phyloP scores from a whole-genome alignment of 1,284 basidiomycete species.

The Gymnopus androsaceus region DNA sequence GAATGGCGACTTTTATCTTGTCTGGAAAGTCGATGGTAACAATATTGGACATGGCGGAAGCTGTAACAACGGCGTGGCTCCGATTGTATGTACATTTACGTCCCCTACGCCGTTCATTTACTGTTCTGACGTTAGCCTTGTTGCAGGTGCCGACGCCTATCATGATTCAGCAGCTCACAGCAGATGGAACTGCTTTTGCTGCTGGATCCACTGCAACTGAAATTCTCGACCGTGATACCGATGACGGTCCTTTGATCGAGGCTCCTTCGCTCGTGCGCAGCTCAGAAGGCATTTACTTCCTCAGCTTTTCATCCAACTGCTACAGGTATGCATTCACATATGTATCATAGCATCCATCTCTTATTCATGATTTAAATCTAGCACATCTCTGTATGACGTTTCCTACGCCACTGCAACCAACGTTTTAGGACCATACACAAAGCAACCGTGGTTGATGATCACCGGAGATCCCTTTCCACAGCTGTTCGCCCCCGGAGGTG shows the following conservation, averaged over 20 bases:
- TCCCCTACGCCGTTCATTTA: background rate
- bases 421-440: conserved; percentile 21
- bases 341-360: background rate
- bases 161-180: conserved; percentile 22
- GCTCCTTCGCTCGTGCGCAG: conserved; percentile 20
- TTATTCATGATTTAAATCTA: background rate
- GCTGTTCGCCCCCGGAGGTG: conserved; percentile 6
- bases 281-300: conserved; percentile 7
- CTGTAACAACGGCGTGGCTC: conserved; percentile 6
- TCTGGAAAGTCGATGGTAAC: conserved; percentile 25
- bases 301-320: conserved; percentile 22
- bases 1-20: conserved; percentile 18
- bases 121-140: background rate
- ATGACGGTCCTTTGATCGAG: conserved; percentile 20
- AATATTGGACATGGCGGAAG: conserved; percentile 15
- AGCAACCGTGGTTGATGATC: conserved; percentile 15
- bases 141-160: conserved; percentile 19
- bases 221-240: conserved; percentile 9
- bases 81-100: background rate
- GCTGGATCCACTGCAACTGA: background rate
- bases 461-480: conserved; percentile 1
- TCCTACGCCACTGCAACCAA: conserved; percentile 20
- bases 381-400: conserved; percentile 18
- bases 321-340: conserved; percentile 6
- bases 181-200: conserved; percentile 16